phyloP scores from a whole-genome alignment of 1,284 basidiomycete species.

The Peniophora sp. region DNA sequence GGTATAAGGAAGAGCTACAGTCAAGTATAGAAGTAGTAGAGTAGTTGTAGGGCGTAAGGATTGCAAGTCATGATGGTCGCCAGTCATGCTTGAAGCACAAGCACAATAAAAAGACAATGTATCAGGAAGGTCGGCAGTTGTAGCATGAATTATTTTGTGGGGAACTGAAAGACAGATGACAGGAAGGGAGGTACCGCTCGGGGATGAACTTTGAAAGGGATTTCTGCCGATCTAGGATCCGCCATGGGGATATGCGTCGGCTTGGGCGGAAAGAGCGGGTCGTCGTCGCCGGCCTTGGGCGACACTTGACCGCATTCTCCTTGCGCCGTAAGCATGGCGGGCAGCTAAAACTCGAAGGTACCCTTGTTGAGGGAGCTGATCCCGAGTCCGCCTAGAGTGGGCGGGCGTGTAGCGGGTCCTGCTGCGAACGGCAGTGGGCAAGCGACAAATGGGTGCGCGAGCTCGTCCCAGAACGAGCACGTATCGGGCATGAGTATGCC shows the following conservation, averaged over 20 bases:
- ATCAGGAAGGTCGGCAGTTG: neutral
- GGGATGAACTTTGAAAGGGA: too few relatives aligned
- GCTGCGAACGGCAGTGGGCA: conserved; percentile 6
- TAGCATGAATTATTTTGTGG: neutral
- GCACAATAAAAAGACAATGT: neutral
- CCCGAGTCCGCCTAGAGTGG: neutral
- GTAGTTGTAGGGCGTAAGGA: too few relatives aligned
- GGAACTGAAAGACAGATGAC: too few relatives aligned
- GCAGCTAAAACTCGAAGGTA: conserved; percentile 6
- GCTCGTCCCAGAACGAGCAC: conserved; percentile 40
- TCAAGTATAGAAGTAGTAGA: too few relatives aligned
- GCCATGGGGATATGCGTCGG: neutral
- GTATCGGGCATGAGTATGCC: conserved; percentile 36
- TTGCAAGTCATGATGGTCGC: too few relatives aligned
- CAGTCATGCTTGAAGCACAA: neutral
- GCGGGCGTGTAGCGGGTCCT: neutral
- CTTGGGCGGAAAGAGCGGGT: conserved; percentile 10
- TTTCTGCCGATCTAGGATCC: neutral
- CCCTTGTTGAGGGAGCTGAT: neutral
- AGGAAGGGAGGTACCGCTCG: neutral
- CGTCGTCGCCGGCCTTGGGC: conserved; percentile 19
- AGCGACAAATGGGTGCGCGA: conserved; percentile 23
- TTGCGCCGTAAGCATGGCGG: conserved; percentile 13
- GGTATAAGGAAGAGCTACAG: too few relatives aligned
- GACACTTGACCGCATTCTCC: conserved; percentile 40